Evolutionary conservation across 2,329 filamentous ascomycete genomes (phyloP).

Genomic region (Paracorniculantispora psalliotae): DNA sequence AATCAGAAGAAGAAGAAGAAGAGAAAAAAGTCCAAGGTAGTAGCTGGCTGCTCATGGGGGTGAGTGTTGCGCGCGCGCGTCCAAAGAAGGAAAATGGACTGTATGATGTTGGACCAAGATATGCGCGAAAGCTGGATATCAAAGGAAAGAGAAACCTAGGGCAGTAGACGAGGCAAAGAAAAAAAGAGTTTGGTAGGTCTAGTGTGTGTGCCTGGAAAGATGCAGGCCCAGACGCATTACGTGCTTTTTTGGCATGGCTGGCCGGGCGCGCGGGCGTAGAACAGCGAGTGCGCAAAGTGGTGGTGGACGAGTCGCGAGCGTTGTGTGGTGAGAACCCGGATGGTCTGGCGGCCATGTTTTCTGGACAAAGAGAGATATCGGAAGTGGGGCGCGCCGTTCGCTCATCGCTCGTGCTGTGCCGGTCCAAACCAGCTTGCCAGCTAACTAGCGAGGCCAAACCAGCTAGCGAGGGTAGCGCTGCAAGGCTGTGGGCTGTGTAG

Average conservation of each 20-base stretch:
- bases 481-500: too few relatives aligned
- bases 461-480: too few relatives aligned
- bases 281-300: background rate
- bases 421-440: too few relatives aligned
- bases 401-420: too few relatives aligned
- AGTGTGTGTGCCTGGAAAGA: slow-evolving; percentile 8
- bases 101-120: too few relatives aligned
- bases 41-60: background rate
- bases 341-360: slow-evolving; percentile 7
- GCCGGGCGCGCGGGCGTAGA: background rate
- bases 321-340: slow-evolving; percentile 15
- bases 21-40: background rate
- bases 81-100: background rate
- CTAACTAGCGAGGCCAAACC: too few relatives aligned
- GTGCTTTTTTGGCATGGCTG: slow-evolving; percentile 8
- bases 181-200: background rate
- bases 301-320: background rate
- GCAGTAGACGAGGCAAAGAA: background rate
- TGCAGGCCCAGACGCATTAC: slow-evolving; percentile 5
- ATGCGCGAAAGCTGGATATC: too few relatives aligned
- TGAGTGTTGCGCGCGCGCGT: background rate
- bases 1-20: background rate
- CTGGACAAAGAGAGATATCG: slow-evolving; percentile 5
- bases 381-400: too few relatives aligned
- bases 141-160: background rate